phyloP scores from a whole-genome alignment of 305 asterid genomes.

The Rubia tinctorum region DNA sequence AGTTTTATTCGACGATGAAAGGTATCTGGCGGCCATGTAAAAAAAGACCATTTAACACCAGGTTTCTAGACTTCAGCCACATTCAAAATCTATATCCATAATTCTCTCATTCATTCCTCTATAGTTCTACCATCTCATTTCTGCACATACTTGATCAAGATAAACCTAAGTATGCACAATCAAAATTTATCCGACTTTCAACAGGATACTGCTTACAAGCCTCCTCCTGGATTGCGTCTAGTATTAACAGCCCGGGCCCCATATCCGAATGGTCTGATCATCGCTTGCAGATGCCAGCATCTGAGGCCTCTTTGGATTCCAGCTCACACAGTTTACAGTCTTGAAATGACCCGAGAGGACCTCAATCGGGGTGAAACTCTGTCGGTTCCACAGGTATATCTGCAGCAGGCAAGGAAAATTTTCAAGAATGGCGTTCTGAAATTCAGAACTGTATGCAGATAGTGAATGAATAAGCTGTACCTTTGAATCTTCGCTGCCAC shows the following conservation, averaged over 20 bases:
- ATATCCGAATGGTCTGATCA: constrained; percentile 82
- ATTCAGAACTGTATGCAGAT: not conserved
- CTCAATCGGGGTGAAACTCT: constrained; percentile 56
- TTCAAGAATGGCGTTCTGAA: not conserved
- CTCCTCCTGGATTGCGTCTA: constrained; percentile 19
- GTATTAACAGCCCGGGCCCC: constrained; percentile 61
- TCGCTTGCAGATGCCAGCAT: constrained; percentile 96
- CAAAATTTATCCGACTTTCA: not conserved
- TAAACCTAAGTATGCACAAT: constrained; percentile 12
- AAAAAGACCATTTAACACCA: not conserved
- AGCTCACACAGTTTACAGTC: constrained; percentile 90
- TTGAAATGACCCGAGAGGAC: constrained; percentile 66
- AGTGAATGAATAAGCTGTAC: constrained; percentile 27
- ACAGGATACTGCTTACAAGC: not conserved
- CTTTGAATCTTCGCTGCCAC: constrained; percentile 95
- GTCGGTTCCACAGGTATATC: constrained; percentile 86
- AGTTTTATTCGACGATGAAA: not conserved
- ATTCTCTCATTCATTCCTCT: not conserved
- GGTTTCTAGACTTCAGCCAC: not conserved
- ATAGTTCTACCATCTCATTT: not conserved
- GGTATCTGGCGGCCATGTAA: not conserved
- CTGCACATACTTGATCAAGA: not conserved
- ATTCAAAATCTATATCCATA: not conserved
- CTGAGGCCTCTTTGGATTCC: constrained; percentile 70
- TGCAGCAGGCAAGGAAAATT: constrained; percentile 21